Base-by-base conservation (phyloP, 345 rosid species). In the Lumnitzera littorea region DNA sequence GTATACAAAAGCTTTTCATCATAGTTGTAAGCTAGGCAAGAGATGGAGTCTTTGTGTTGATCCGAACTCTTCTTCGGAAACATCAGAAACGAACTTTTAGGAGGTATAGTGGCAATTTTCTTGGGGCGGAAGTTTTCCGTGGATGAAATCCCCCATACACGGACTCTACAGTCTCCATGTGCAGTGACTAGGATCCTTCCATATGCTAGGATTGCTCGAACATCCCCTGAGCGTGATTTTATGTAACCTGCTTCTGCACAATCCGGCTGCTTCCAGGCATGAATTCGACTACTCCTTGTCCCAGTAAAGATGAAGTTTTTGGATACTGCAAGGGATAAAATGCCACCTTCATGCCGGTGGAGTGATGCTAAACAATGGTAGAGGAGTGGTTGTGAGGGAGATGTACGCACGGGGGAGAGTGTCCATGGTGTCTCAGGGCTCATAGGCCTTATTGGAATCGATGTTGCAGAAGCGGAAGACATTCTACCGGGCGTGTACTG, bases 1-100 rank as follows among this genome's bases (percentile, higher is more conserved):
- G 96, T 82, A 67, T 89, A 87, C 48, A 89, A 70, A 67, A 79
- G 27, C 25, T 82, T 80, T 20, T 82, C 86, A 0, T 69, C 50
- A 51, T 59, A 58, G 58, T 59, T 53, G 55, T 60, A 60, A 12
- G 70, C 70, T 13, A 67, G 25, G 63, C 70, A 67, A 5, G 70
- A 59, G 64, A 60, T 48, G 64, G 13, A 2, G 49, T 60, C 70
- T 66, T 68, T n/a, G 86, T 80, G 12, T 67, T 84, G 88, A 78
- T 81, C 77, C 89, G 70, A 49, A 36, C 53, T 59, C 60, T 60
- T 66, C 64, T 15, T 59, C 0, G 53, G 57, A 48, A 66, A 53
- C 64, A 48, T 6, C 11, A 60, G 47, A 11, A 59, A 53, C 54
- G 59, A 46, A 55, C 41, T 53, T 51, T 46, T 46, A 11, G 16